These are phyloP conservation scores for Aspergillus tubingensis DNA, from an alignment of 2,329 filamentous ascomycete genomes.

Conservation along the genomic window DNA sequence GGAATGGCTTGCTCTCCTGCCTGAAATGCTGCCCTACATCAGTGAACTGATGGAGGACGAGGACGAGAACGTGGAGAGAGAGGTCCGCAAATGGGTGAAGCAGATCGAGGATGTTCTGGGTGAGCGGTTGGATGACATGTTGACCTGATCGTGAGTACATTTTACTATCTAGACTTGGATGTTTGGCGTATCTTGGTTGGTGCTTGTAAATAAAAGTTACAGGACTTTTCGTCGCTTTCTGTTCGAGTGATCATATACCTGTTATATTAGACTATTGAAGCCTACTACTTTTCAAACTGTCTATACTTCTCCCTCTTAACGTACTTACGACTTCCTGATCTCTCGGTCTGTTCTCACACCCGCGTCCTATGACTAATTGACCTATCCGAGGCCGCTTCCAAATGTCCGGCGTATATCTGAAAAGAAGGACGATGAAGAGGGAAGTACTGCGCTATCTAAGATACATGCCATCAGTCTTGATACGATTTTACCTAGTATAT, in stretches of 20 bases:
- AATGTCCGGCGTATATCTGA: no score
- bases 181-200: background rate
- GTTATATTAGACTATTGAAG: background rate
- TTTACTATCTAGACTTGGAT: background rate
- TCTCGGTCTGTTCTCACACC: no score
- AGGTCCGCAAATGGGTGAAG: constrained; percentile 86
- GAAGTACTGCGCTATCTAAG: no score
- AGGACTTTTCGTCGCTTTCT: background rate
- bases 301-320: no score
- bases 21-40: constrained; percentile 95
- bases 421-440: no score
- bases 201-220: constrained; percentile 4
- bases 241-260: background rate
- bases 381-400: no score
- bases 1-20: constrained; percentile 87
- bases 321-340: no score
- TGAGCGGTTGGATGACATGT: constrained; percentile 88
- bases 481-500: no score
- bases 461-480: no score
- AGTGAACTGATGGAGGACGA: constrained; percentile 96
- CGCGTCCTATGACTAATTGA: no score
- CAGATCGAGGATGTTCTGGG: constrained; percentile 87
- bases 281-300: background rate
- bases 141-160: constrained; percentile 60
- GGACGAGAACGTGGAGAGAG: constrained; percentile 86